Conservation (phyloP, 225 moss, liverwort and hornwort species). For the Anthoceros angustus region DNA sequence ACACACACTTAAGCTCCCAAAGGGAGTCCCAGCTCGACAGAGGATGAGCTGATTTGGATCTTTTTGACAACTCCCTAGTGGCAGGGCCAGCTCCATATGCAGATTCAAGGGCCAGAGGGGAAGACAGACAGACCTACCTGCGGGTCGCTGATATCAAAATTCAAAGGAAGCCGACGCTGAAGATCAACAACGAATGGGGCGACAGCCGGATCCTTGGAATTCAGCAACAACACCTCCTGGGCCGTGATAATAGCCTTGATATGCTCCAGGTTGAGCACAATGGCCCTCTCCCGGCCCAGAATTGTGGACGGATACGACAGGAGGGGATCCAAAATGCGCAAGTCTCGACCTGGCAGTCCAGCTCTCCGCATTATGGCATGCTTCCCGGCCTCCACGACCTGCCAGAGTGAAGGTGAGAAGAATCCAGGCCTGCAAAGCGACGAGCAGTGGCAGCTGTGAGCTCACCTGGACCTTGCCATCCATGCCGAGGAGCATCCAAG, state of each 20-base stretch:
- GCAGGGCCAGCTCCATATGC: not conserved
- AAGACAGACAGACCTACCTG: conserved; percentile 29
- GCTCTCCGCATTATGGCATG: conserved; percentile 96
- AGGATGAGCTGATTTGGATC: not conserved
- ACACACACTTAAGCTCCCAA: conserved; percentile 11
- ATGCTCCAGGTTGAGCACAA: conserved; percentile 68
- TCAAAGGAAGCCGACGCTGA: conserved; percentile 72
- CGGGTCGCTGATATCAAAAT: conserved; percentile 68
- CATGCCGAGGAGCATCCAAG: conserved; percentile 76
- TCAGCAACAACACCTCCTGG: conserved; percentile 82
- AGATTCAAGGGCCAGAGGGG: not conserved
- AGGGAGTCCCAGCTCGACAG: not conserved
- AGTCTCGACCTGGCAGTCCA: conserved; percentile 83
- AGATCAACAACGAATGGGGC: conserved; percentile 62
- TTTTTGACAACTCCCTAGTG: not conserved
- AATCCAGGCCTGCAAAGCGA: not conserved
- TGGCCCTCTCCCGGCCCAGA: conserved; percentile 93
- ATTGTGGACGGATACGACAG: conserved; percentile 92
- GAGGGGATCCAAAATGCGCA: conserved; percentile 87
- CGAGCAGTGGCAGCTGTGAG: not conserved
- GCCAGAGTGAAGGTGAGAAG: not conserved
- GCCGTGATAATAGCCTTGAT: conserved; percentile 96
- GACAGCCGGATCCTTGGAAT: conserved; percentile 65
- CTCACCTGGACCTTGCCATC: conserved; percentile 56
- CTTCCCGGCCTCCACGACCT: conserved; percentile 86